These are phyloP conservation scores for Malassezia yamatoensis DNA, from an alignment of 1,284 basidiomycete genomes.

Conservation along the genomic window DNA sequence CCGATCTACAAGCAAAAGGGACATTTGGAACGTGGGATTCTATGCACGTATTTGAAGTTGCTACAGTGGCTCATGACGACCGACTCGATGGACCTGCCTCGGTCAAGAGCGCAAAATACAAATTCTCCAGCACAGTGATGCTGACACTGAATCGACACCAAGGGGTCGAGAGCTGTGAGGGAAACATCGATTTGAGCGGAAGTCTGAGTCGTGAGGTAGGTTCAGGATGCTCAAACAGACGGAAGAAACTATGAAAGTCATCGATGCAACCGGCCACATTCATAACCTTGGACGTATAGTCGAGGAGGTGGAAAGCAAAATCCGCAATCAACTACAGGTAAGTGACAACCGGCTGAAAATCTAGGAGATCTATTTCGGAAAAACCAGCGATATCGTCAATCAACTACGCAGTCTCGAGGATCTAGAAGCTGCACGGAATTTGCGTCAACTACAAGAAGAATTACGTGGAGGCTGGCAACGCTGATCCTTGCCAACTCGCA, in stretches of 20 bases:
- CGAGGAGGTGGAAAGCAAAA: conserved; percentile 98
- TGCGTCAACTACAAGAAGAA: conserved; percentile 82
- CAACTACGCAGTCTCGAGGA: conserved; percentile 79
- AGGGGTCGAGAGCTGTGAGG: conserved; percentile 52
- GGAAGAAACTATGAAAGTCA: conserved; percentile 23
- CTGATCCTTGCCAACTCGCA: background rate
- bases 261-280: conserved; percentile 60
- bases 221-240: conserved; percentile 51
- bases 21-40: conserved; percentile 80
- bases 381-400: conserved; percentile 87
- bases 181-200: conserved; percentile 75
- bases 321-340: conserved; percentile 77
- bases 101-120: conserved; percentile 58
- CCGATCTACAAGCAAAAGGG: conserved; percentile 23
- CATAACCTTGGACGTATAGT: conserved; percentile 85
- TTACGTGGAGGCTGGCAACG: conserved; percentile 49
- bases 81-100: conserved; percentile 5
- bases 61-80: background rate
- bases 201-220: conserved; percentile 90
- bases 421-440: conserved; percentile 67
- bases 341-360: background rate
- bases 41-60: conserved; percentile 83
- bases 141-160: conserved; percentile 70
- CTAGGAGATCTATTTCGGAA: conserved; percentile 88
- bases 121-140: conserved; percentile 94